Evolutionary conservation across 768 basidiomycete species (phyloP), one percentile per base, ranked within the genome.

Genomic region (Boletus rufocinnamomeus): DNA sequence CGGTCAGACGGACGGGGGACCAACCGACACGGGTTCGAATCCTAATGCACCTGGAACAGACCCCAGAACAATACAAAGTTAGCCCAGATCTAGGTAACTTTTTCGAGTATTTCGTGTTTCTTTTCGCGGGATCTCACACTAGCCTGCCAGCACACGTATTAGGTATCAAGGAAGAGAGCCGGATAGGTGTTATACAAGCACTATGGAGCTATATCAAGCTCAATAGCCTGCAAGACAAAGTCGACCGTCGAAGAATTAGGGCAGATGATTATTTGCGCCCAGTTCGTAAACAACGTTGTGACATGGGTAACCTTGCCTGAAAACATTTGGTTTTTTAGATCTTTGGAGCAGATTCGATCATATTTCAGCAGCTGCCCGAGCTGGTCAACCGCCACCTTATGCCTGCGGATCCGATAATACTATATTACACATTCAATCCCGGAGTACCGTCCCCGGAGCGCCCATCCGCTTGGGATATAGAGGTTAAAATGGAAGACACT

Each of bases 141-240:
- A 35, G 21, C 6, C 10, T 35, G 34, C 35, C 59, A 88, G 88
- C 79, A 1, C 79, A 77, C 46, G 71, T 94, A 14, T 78, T 98
- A 40, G 88, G 86, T 21, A 81, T 95, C 69, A 88, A 89, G 64
- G 91, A 97, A 69, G 93, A 92, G 30, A 93, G 90, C 37, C 83
- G 92, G 30, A 77, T 88, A 25, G 91, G 89, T 7, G 83, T 92
- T 19, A 81, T 96, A 19, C 87, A 92, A 56, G 83, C 90, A 0
- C 70, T 97, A 13, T 98, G 95, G 95, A 91, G 89, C 66, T 94
- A 95, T 65, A 89, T 97, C 75, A 96, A 95, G 70, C 76, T 87
- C 16, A 80, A 93, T 63, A 83, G 85, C 27, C 75, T 95, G 19
- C 91, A 93, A 72, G 92, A 93, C 72, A 93, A 92, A 63, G 82